Base-by-base conservation (phyloP, 345 rosid species). In the Moricandia moricandioides region DNA sequence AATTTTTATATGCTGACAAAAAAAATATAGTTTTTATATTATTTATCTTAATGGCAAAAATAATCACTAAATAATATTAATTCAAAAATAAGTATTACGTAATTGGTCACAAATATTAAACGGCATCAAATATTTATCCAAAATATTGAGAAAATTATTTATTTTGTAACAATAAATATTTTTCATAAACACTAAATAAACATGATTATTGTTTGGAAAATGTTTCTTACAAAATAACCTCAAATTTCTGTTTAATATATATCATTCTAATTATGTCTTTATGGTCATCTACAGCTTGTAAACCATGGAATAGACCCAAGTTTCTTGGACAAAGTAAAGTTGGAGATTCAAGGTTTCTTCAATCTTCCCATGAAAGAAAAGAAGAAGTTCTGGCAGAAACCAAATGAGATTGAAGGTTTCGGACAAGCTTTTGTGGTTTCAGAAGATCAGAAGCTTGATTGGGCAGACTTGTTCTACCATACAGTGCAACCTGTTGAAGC, bases 321-420 rank as follows among this genome's bases (percentile, higher is more conserved):
- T 34, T 76, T 79, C 16, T 34, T 73, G 69, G 72, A 82, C 52
- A 73, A 73, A 26, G 7, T 63, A 30, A 70, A 80, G 74, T 6
- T 33, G n/a, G 81, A 73, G 69, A 73, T 79, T 64, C 65, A 71
- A 56, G 75, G 52, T 37, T 77, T 80, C 49, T 77, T 77, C 72
- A 67, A 62, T 37, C 80, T 83, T 58, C 78, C 83, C 8, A 56
- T 73, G 75, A 81, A 80, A 71, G 80, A 77, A 34, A 83, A 83
- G 66, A 77, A 65, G n/a, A 66, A 56, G 66, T 40, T 72, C 1
- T 76, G 75, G 82, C 79, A 74, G 49, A 40, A 29, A 40, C 74
- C 76, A 33, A 29, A 30, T 8, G 72, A 69, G 5, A 76, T 73
- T 11, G 81, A 73, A 71, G 82, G 82, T 1, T 81, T 70, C 16